A percentile compares a stretch with the other conserved stretches of the same genome.
These are phyloP conservation scores for Xylariaceae sp. DNA, from an alignment of 2,329 filamentous ascomycete species.

Conservation along the genomic window DNA sequence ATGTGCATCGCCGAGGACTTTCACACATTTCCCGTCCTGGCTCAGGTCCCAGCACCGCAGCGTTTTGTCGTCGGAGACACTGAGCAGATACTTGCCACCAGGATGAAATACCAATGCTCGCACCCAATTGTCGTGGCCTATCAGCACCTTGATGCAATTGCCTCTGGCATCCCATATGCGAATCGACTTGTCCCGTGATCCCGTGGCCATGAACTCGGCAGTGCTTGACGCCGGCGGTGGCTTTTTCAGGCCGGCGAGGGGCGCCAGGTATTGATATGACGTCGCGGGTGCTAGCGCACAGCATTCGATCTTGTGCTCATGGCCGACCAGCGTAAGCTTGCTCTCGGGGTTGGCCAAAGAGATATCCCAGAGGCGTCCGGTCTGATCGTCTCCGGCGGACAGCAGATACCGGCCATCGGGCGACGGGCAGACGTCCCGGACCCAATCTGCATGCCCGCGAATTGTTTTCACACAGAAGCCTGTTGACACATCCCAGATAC, in stretches of 20 bases:
- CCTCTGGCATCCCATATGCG: constrained; percentile 83
- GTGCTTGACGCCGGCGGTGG: constrained; percentile 66
- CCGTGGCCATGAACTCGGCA: constrained; percentile 86
- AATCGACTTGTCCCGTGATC: constrained; percentile 85
- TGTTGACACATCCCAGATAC: constrained; percentile 89
- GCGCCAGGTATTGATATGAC: constrained; percentile 70
- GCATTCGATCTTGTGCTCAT: constrained; percentile 83
- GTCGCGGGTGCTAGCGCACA: constrained; percentile 78
- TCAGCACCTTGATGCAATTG: constrained; percentile 74
- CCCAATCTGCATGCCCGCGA: constrained; percentile 80
- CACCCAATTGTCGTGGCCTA: constrained; percentile 94
- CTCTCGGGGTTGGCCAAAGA: constrained; percentile 61
- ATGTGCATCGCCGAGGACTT: constrained; percentile 70
- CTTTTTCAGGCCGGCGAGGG: constrained; percentile 77
- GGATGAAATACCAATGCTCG: constrained; percentile 83
- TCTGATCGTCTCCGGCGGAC: constrained; percentile 77
- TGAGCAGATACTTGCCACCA: constrained; percentile 83
- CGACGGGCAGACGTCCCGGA: constrained; percentile 80
- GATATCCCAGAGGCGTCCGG: constrained; percentile 79
- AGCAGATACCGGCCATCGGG: constrained; percentile 78
- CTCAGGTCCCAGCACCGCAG: constrained; percentile 89
- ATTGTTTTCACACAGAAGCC: constrained; percentile 92
- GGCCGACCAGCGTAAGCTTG: constrained; percentile 75
- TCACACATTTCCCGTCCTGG: constrained; percentile 87
- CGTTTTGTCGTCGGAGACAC: constrained; percentile 84